Base-by-base conservation (phyloP, 106 monocot species). In the Apostasia shenzhenica region DNA sequence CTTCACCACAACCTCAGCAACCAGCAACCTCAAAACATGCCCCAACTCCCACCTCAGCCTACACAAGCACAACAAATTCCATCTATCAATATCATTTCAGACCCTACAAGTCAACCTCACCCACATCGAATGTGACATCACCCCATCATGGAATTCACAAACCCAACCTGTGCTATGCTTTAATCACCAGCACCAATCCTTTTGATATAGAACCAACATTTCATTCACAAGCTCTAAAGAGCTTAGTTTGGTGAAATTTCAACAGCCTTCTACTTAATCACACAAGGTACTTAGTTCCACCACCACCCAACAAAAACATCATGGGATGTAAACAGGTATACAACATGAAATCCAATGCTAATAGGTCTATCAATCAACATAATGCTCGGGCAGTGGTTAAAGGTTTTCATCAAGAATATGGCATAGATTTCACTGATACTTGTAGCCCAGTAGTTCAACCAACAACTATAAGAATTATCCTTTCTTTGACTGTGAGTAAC, bases 391-490 rank as follows among this genome's bases (percentile, higher is more conserved):
- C 8, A 5, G 50, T 5, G 4, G 50, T 8, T 50, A 50, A 50
- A 50, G 8, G 50, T 8, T 8, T 50, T 8, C 50, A 50, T 50
- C 50, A 50, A 4, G 6, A 5, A 50, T 50, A 50, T 8, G 50
- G 50, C 0, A n/a, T 58, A 4, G 57, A 58, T n/a, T 11, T 58
- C 3, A 7, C 4, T 58, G 57, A 58, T n/a, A 58, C 11, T 12
- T 58, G 4, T 37, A 58, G 12, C 3, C 14, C 5, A 8, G 51
- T 77, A 0, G 71, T 65, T 2, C 55, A 70, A 45, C 54, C 55
- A 0, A 56, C 70, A 1, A 71, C 70, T 0, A 71, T 77, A 3
- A 49, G 64, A 1, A 14, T 66, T 1, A 53, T 77, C 3, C 39
- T 77, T 1, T 55, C 55, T 7, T 0, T 77, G 50, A 43, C 71